Conservation (phyloP, 2,329 filamentous ascomycete species). For the Waltergamsia citrina region DNA sequence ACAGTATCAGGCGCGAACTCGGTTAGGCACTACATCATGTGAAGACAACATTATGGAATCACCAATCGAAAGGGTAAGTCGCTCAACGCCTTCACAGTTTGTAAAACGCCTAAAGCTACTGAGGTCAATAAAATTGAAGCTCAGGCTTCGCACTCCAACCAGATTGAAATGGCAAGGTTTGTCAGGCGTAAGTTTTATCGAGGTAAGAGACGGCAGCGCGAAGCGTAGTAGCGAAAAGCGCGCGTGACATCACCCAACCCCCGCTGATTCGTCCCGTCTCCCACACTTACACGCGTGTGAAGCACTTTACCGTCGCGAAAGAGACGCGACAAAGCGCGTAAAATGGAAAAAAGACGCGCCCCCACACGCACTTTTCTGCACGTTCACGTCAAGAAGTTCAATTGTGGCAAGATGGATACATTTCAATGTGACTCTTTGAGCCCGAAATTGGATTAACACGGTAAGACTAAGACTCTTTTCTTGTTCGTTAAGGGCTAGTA, state of each 20-base stretch:
- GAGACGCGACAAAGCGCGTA: conserved; percentile 2
- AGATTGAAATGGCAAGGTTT: too few species aligned
- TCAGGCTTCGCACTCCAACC: too few species aligned
- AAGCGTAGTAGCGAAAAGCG: not conserved
- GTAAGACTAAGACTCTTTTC: too few species aligned
- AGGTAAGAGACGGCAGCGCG: not conserved
- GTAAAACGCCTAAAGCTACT: too few species aligned
- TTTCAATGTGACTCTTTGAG: not conserved
- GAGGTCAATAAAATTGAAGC: too few species aligned
- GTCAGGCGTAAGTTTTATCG: too few species aligned
- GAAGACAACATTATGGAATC: too few species aligned
- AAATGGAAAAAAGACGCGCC: not conserved
- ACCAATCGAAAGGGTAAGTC: too few species aligned
- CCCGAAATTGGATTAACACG: not conserved
- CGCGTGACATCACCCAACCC: conserved; percentile 1
- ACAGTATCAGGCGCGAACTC: too few species aligned
- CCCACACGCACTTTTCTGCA: not conserved
- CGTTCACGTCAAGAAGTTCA: not conserved
- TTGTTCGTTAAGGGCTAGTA: not conserved
- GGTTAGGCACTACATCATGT: too few species aligned
- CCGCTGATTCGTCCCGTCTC: not conserved
- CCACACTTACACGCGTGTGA: too few species aligned
- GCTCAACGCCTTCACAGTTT: too few species aligned
- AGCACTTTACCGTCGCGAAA: not conserved
- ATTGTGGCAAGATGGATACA: not conserved